These are phyloP conservation scores for Cronartium quercuum DNA, from an alignment of 1,284 basidiomycete species.

Conservation along the genomic window DNA sequence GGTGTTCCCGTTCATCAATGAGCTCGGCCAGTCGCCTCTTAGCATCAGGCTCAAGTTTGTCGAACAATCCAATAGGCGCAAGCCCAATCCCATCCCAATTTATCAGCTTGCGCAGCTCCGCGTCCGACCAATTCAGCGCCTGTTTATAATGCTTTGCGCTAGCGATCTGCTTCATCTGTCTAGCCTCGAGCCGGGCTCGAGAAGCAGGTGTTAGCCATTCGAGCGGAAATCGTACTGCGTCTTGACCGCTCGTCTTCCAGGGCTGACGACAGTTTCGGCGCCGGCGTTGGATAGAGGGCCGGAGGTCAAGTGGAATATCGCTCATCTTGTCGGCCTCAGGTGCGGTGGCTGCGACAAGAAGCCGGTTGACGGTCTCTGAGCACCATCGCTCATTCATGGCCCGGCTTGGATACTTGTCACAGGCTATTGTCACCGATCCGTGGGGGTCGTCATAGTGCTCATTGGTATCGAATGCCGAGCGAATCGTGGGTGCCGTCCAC, in stretches of 20 bases:
- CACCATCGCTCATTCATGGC: constrained; percentile 24
- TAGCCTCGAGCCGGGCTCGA: background rate
- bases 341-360: constrained; percentile 6
- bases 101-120: background rate
- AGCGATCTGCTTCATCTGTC: background rate
- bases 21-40: background rate
- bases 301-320: constrained; percentile 14
- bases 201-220: constrained; percentile 6
- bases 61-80: constrained; percentile 6
- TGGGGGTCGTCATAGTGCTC: constrained; percentile 11
- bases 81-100: constrained; percentile 12
- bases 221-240: constrained; percentile 2
- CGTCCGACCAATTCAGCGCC: background rate
- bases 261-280: constrained; percentile 9
- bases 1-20: background rate
- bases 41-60: background rate
- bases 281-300: background rate
- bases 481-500: constrained; percentile 2
- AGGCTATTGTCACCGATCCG: constrained; percentile 13
- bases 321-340: constrained; percentile 1
- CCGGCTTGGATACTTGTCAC: constrained; percentile 19
- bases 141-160: background rate
- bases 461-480: constrained; percentile 1
- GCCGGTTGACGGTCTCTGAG: constrained; percentile 16
- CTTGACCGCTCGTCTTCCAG: background rate